phyloP scores from a whole-genome alignment of 192 early-diverging fungal genomes.

The Pecoramyces ruminantium region DNA sequence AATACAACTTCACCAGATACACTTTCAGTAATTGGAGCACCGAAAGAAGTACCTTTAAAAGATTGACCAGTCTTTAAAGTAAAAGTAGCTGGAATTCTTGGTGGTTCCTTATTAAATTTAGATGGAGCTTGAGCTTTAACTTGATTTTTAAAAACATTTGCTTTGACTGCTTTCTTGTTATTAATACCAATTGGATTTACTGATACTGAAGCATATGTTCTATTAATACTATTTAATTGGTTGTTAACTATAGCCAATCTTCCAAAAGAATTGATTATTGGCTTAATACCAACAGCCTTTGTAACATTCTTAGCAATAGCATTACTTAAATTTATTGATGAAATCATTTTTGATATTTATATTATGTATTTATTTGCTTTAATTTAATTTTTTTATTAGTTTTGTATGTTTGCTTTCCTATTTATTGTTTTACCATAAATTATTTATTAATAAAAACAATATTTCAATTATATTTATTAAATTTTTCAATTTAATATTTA shows the following conservation, averaged over 20 bases:
- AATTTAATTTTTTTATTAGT: neutral
- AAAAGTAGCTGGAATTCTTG: conserved; percentile 39
- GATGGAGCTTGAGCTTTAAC: neutral
- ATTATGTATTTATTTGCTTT: neutral
- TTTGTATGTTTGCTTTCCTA: too few relatives aligned
- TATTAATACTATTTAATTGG: neutral
- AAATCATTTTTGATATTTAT: neutral
- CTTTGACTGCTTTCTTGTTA: neutral
- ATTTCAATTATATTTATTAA: too few relatives aligned
- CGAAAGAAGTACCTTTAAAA: conserved; percentile 76
- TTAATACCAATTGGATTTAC: neutral
- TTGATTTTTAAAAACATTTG: neutral
- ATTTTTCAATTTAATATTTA: too few relatives aligned
- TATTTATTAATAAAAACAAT: too few relatives aligned
- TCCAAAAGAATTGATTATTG: neutral
- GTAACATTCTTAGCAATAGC: neutral
- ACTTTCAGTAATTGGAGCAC: conserved; percentile 33
- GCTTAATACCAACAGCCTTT: neutral
- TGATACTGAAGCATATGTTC: neutral
- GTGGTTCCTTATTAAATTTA: conserved; percentile 9
- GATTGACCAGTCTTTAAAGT: conserved; percentile 64
- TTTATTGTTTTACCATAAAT: too few relatives aligned
- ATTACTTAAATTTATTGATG: neutral
- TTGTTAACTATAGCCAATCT: neutral
- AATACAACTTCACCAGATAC: conserved; percentile 85